Base-by-base conservation (phyloP, 2,329 filamentous ascomycete genomes). In the Penicillium janthinellum region DNA sequence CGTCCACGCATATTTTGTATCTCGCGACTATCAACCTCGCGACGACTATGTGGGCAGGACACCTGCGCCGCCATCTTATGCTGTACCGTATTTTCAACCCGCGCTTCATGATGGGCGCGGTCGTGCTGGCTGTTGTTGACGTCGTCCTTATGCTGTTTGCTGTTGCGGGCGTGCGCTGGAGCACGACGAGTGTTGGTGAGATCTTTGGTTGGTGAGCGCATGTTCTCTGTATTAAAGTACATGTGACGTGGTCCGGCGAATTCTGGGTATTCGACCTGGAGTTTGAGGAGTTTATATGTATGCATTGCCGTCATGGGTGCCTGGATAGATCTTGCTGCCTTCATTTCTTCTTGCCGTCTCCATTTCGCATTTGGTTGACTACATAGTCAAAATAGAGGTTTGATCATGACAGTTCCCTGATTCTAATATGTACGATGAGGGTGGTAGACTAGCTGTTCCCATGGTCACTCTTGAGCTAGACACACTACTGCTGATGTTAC, bases 81-180 rank as follows among this genome's bases (percentile, higher is more conserved):
- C 84, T 99, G 34, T 99, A 95, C 78, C 85, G 95, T 44, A 92
- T 99, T 45, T 99, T 99, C 72, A 89, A 85, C 77, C 95, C 95
- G 49, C 81, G 94, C 31, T 99, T 94, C 79, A 91, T 99, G 89
- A 84, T 91, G 73, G 92, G 89, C 0, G 88, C 87, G 0, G 78
- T 84, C 3, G 84, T 90, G 52, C 74, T 98, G 59, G 70, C 94
- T 15, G 82, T 93, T 28, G 88, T 96, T 10, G 94, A 98, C 71
- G 64, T 96, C 4, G 83, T 95, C 2, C 84, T 85, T 0, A 83
- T 95, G 7, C 63, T 88, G 14, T 82, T 96, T 15, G 86, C 88
- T n/a, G 74, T 97, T 58, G 79, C 86, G 31, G 92, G 91, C 0
- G 84, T 92, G 56, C 82, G 93, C 70, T 88, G 85, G 71, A 96